A percentile compares a stretch with the other conserved stretches of the same genome.
phyloP scores from a whole-genome alignment of 768 basidiomycete species.

The Symmetrospora coprosmae region DNA sequence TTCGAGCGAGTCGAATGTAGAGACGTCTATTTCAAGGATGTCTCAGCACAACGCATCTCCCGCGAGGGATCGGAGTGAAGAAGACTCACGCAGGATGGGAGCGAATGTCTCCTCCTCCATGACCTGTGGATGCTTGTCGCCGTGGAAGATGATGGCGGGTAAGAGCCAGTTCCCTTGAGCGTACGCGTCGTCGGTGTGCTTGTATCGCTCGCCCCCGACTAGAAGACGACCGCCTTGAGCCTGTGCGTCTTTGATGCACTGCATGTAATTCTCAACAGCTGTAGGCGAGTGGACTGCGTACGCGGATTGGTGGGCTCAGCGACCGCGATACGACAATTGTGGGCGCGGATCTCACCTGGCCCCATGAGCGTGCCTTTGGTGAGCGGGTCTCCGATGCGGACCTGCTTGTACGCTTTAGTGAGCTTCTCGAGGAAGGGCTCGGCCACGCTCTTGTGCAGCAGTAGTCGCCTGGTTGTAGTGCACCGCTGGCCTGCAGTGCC shows the following conservation, averaged over 20 bases:
- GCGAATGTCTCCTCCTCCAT: conserved; percentile 33
- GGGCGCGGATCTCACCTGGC: conserved; percentile 39
- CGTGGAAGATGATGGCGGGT: conserved; percentile 58
- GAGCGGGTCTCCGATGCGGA: conserved; percentile 71
- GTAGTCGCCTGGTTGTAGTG: conserved; percentile 80
- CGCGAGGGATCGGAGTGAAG: conserved; percentile 44
- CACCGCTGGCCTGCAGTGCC: conserved; percentile 58
- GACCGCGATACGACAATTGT: neutral
- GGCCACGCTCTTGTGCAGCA: conserved; percentile 69
- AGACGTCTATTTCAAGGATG: conserved; percentile 80
- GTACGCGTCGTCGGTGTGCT: conserved; percentile 41
- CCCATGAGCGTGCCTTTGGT: conserved; percentile 59
- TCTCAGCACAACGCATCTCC: conserved; percentile 60
- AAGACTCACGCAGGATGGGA: conserved; percentile 26
- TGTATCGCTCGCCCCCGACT: conserved; percentile 47
- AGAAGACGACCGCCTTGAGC: conserved; percentile 60
- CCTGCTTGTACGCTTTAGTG: conserved; percentile 50
- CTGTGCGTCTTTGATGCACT: conserved; percentile 50
- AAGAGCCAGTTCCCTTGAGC: conserved; percentile 70
- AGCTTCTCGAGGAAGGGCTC: conserved; percentile 60
- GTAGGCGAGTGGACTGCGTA: conserved; percentile 11
- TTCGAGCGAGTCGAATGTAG: conserved; percentile 70
- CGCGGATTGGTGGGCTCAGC: neutral
- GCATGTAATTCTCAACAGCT: conserved; percentile 51
- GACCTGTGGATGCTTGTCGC: conserved; percentile 18